Conservation (phyloP, 2,329 filamentous ascomycete genomes). For the Huntiella savannae region DNA sequence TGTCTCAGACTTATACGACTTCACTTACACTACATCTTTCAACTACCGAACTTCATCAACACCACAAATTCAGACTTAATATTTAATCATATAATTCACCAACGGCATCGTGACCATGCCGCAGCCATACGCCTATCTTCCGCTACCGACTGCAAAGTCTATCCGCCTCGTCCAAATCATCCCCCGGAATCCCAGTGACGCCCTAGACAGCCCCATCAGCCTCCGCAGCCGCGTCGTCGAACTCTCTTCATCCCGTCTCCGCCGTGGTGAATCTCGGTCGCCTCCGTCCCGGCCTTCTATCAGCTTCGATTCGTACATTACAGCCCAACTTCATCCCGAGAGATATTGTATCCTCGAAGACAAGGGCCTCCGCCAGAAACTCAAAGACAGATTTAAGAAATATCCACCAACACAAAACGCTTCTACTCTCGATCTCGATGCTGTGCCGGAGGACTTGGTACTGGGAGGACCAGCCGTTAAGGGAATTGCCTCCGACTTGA, state of each 20-base stretch:
- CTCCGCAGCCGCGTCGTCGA: slow-evolving; percentile 9
- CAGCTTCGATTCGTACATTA: slow-evolving; percentile 9
- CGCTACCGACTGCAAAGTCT: slow-evolving; percentile 9
- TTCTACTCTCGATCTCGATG: not conserved
- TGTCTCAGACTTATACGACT: not conserved
- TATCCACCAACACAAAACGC: not conserved
- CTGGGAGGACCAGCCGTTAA: slow-evolving; percentile 8
- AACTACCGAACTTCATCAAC: too few relatives aligned
- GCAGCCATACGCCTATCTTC: slow-evolving; percentile 1
- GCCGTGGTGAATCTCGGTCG: slow-evolving; percentile 7
- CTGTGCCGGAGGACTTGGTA: slow-evolving; percentile 4
- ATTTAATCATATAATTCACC: too few relatives aligned
- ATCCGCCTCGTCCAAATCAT: slow-evolving; percentile 11
- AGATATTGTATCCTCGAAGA: slow-evolving; percentile 9
- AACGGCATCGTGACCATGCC: not conserved
- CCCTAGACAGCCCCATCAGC: slow-evolving; percentile 5
- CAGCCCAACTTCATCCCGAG: slow-evolving; percentile 6
- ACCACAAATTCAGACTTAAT: too few relatives aligned
- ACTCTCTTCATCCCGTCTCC: slow-evolving; percentile 9
- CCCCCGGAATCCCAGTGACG: slow-evolving; percentile 4
- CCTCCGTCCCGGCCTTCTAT: slow-evolving; percentile 7
- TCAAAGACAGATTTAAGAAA: slow-evolving; percentile 9
- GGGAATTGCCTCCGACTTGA: slow-evolving; percentile 9
- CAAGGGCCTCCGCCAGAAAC: slow-evolving; percentile 10
- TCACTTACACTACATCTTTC: not conserved